Evolutionary conservation across 2,329 filamentous ascomycete species (phyloP).

Genomic region (Metarhizium rileyi): DNA sequence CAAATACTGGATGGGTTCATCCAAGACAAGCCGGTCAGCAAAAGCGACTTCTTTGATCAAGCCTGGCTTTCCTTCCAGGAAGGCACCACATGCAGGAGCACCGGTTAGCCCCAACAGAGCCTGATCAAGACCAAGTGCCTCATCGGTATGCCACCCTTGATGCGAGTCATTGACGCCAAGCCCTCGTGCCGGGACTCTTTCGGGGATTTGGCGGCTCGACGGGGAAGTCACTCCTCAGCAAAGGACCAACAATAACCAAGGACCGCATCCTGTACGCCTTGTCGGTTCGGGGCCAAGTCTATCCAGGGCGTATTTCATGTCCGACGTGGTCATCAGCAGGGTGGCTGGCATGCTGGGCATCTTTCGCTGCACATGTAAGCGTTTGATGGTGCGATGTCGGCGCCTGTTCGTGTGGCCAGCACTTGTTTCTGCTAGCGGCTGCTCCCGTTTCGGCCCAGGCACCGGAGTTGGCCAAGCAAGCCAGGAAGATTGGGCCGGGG

Average conservation of each 20-base stretch:
- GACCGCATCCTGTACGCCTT: constrained; percentile 60
- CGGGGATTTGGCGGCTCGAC: constrained; percentile 59
- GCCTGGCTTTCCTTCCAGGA: constrained; percentile 49
- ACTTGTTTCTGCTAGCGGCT: no score
- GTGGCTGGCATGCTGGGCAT: no score
- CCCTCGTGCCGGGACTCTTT: constrained; percentile 46
- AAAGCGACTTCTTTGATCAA: constrained; percentile 49
- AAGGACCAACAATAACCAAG: constrained; percentile 40
- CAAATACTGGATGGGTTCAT: constrained; percentile 41
- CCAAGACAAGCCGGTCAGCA: constrained; percentile 64
- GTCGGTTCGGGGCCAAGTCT: constrained; percentile 43
- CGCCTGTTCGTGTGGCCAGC: no score
- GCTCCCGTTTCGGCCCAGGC: no score
- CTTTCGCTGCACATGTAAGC: no score
- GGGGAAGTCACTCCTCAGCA: constrained; percentile 62
- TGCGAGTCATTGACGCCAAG: constrained; percentile 35
- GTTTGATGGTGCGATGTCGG: no score
- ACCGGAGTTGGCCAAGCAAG: no score
- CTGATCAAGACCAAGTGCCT: constrained; percentile 48
- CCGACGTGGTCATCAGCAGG: constrained; percentile 63
- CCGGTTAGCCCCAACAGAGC: constrained; percentile 54
- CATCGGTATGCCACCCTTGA: constrained; percentile 48
- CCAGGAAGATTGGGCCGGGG: no score
- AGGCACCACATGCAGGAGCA: constrained; percentile 48
- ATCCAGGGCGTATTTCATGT: constrained; percentile 56